These are phyloP conservation scores for Phaeosphaeria sp. DNA, from an alignment of 2,329 filamentous ascomycete species.

Conservation along the genomic window DNA sequence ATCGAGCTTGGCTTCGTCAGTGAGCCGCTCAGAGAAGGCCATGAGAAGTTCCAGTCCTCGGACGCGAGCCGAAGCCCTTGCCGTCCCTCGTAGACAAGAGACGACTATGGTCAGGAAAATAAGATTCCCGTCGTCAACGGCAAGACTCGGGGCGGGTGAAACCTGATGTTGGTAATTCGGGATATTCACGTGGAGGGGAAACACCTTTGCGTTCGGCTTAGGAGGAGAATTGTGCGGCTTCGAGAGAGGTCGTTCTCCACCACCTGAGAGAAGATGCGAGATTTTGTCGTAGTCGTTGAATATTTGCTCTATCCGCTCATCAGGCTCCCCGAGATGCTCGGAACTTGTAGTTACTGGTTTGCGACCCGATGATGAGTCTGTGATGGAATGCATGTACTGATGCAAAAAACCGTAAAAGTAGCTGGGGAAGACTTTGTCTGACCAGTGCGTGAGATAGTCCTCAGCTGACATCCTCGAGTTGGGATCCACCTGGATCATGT, in stretches of 20 bases:
- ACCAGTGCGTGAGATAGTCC: constrained; percentile 92
- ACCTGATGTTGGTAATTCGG: constrained; percentile 81
- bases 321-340: constrained; percentile 82
- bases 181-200: constrained; percentile 85
- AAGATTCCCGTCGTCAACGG: constrained; percentile 85
- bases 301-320: constrained; percentile 92
- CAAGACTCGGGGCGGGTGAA: constrained; percentile 65
- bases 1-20: constrained; percentile 95
- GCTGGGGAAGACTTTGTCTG: constrained; percentile 87
- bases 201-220: constrained; percentile 63
- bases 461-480: constrained; percentile 91
- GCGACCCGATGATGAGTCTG: constrained; percentile 83
- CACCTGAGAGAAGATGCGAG: constrained; percentile 87
- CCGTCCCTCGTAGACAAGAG: constrained; percentile 87
- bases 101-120: constrained; percentile 91
- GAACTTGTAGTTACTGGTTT: constrained; percentile 71
- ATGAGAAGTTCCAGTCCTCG: constrained; percentile 90
- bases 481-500: constrained; percentile 96
- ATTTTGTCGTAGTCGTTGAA: constrained; percentile 98
- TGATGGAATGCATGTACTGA: constrained; percentile 96
- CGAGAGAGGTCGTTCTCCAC: constrained; percentile 56
- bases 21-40: constrained; percentile 88
- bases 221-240: constrained; percentile 39
- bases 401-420: constrained; percentile 99
- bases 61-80: constrained; percentile 83